Evolutionary conservation across 305 asterid species (phyloP).

Genomic region (Withania somnifera): DNA sequence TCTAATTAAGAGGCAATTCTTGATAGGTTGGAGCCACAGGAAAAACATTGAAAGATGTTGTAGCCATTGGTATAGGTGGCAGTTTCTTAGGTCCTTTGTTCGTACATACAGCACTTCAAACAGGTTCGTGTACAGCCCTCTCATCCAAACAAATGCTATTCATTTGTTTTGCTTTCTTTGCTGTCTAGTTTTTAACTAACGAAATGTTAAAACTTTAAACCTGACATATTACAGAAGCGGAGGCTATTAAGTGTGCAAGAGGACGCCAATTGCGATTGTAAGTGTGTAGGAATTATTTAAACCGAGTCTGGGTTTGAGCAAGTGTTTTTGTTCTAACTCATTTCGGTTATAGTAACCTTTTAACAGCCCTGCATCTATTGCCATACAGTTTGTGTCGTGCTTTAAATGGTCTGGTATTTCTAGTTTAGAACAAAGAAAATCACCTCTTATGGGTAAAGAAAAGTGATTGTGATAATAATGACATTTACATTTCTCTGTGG

Average conservation of each 20-base stretch:
- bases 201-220: neutral
- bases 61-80: slow-evolving; percentile 97
- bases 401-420: neutral
- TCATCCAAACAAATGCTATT: neutral
- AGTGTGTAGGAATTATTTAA: slow-evolving; percentile 19
- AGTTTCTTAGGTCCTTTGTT: slow-evolving; percentile 96
- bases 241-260: slow-evolving; percentile 68
- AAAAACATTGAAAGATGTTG: slow-evolving; percentile 73
- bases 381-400: neutral
- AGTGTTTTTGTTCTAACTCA: neutral
- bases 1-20: neutral
- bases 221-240: slow-evolving; percentile 47
- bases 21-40: slow-evolving; percentile 94
- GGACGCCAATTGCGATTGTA: slow-evolving; percentile 93
- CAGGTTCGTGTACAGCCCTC: slow-evolving; percentile 39
- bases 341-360: neutral
- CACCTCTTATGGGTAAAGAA: neutral
- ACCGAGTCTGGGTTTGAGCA: neutral
- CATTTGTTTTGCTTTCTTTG: neutral
- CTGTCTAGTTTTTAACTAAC: slow-evolving; percentile 1
- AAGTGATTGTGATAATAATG: neutral
- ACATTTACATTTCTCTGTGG: slow-evolving; percentile 1
- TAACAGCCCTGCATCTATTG: neutral
- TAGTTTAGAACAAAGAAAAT: neutral
- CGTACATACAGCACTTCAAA: slow-evolving; percentile 98